These are phyloP conservation scores for Dacryopinax primogenitus DNA, from an alignment of 768 basidiomycete genomes.

Conservation along the genomic window DNA sequence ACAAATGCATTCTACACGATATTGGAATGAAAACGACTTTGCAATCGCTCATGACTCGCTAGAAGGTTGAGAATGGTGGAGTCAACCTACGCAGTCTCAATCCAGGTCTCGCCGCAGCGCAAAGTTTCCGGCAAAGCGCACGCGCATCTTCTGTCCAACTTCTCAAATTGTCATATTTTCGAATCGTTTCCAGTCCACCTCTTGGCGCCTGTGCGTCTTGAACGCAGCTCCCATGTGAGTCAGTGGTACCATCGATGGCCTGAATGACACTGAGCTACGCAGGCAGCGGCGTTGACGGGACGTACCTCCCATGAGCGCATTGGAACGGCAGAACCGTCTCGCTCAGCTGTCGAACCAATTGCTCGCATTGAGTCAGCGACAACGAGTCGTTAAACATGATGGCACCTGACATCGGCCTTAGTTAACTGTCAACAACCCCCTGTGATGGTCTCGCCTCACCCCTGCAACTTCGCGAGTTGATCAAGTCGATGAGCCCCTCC, in stretches of 20 bases:
- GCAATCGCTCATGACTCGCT: too few species aligned
- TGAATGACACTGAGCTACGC: slow-evolving; percentile 37
- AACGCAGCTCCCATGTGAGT: slow-evolving; percentile 15
- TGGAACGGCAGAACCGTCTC: slow-evolving; percentile 77
- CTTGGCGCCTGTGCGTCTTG: background rate
- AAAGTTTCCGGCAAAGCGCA: background rate
- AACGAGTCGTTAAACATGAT: slow-evolving; percentile 93
- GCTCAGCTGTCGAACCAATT: slow-evolving; percentile 54
- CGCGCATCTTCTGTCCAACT: background rate
- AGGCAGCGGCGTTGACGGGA: slow-evolving; percentile 1
- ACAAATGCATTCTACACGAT: too few species aligned
- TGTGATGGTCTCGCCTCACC: slow-evolving; percentile 38
- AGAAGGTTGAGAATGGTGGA: too few species aligned
- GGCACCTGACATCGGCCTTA: slow-evolving; percentile 45
- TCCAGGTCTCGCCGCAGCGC: background rate
- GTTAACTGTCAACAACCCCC: too few species aligned
- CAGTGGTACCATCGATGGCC: slow-evolving; percentile 47
- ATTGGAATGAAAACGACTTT: too few species aligned
- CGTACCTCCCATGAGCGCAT: slow-evolving; percentile 70
- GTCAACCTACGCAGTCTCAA: too few species aligned
- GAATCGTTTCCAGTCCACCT: background rate
- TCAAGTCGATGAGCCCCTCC: slow-evolving; percentile 61
- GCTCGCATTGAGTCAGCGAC: slow-evolving; percentile 49
- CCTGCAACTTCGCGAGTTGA: slow-evolving; percentile 93
- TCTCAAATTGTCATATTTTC: background rate